Evolutionary conservation across 768 basidiomycete species (phyloP), one percentile per base, ranked within the genome.

Genomic region (Collybia mongolica): DNA sequence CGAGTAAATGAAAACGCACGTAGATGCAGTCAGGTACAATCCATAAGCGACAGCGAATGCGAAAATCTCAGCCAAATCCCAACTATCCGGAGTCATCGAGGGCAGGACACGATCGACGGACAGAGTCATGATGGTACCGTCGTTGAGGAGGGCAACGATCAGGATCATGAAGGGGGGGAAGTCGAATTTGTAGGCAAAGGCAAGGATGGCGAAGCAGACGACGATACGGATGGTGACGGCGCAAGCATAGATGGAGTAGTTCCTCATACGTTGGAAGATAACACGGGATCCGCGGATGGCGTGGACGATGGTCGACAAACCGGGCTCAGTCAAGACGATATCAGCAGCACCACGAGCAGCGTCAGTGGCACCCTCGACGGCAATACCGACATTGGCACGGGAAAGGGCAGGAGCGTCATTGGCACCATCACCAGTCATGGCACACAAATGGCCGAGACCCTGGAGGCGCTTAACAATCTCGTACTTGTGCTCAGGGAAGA

Each of bases 161-260:
- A 98, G 88, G 59, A 98, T 85, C 96, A 98, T 98, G 84, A 98
- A 98, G 11, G 96, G 93, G 58, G 96, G 96, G 93, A 98, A 98
- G 71, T 97, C 90, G 72, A 96, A 94, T 77, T 87, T 83, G 86
- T 94, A 98, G 29, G 86, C 87, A 69, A 98, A 98, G 39, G 92
- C 90, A 66, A 98, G 79, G 74, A 97, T 86, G 54, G 93, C 85
- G 73, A 98, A 98, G 72, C 91, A 96, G 59, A 97, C 90, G 58
- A 98, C 95, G 69, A 98, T 96, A 88, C 95, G 95, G 72, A 97
- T 97, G 54, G 95, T 98, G 60, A 96, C 93, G 38, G 91, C 84
- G 65, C 92, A 94, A 26, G 91, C 90, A 68, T 93, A 94, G 75
- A 98, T 97, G 45, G 96, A 90, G 74, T 98, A 98, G 81, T 98